These are phyloP conservation scores for Aspergillus leporis DNA, from an alignment of 495 filamentous ascomycete species.

Conservation along the genomic window DNA sequence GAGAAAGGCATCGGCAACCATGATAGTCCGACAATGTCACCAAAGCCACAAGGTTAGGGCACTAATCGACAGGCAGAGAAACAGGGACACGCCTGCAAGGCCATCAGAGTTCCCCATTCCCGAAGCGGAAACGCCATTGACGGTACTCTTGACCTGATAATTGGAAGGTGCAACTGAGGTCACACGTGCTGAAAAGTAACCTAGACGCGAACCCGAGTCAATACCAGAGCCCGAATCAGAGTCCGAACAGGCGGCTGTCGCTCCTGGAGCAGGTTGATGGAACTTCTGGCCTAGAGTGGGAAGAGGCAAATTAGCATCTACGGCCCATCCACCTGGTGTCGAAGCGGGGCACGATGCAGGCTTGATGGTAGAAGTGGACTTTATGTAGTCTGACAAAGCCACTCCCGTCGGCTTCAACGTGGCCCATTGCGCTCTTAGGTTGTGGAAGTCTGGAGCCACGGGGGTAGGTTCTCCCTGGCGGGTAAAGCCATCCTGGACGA, in stretches of 20 bases:
- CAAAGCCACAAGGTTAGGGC: conserved; percentile 7
- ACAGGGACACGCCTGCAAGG: neutral
- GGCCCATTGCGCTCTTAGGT: conserved; percentile 76
- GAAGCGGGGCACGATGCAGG: conserved; percentile 67
- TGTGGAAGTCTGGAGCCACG: conserved; percentile 71
- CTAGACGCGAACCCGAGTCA: neutral
- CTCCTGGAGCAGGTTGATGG: conserved; percentile 2
- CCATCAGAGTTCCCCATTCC: neutral
- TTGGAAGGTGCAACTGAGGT: neutral
- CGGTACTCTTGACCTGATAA: neutral
- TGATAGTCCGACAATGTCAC: neutral
- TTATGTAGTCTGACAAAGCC: conserved; percentile 60
- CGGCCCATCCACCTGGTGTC: conserved; percentile 68
- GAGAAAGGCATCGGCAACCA: neutral
- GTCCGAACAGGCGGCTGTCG: neutral
- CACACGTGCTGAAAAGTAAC: neutral
- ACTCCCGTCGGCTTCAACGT: conserved; percentile 69
- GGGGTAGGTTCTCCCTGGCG: conserved; percentile 74
- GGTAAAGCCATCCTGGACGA: conserved; percentile 63
- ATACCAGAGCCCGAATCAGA: neutral
- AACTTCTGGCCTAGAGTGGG: conserved; percentile 63
- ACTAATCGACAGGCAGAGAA: neutral
- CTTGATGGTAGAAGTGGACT: conserved; percentile 54
- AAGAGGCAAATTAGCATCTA: conserved; percentile 65
- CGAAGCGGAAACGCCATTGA: neutral